Conservation (phyloP, 768 basidiomycete species). For the Lentinula raphanica region DNA sequence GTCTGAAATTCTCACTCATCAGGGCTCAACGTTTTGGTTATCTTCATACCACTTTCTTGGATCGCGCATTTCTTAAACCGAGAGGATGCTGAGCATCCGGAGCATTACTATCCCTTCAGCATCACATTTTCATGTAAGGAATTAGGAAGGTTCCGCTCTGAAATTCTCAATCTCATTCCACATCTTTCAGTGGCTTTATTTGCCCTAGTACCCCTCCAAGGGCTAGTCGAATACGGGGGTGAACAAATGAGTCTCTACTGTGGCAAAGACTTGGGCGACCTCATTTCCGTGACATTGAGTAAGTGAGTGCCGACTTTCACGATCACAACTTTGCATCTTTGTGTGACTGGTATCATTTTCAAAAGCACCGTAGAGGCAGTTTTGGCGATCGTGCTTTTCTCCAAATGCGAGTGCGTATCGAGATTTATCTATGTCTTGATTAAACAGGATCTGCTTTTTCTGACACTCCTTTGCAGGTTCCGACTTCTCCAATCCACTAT, state of each 20-base stretch:
- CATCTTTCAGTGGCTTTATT: slow-evolving; percentile 51
- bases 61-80: slow-evolving; percentile 37
- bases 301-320: too few species aligned
- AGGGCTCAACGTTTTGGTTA: slow-evolving; percentile 58
- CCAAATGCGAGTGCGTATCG: slow-evolving; percentile 64
- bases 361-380: slow-evolving; percentile 63
- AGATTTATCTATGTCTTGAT: too few species aligned
- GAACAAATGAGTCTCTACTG: slow-evolving; percentile 38
- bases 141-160: too few species aligned
- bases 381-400: slow-evolving; percentile 58
- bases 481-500: neutral
- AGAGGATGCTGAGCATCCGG: neutral
- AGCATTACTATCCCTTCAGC: slow-evolving; percentile 25
- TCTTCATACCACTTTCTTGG: slow-evolving; percentile 60
- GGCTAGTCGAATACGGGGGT: slow-evolving; percentile 56
- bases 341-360: too few species aligned
- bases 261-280: slow-evolving; percentile 60
- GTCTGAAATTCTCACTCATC: neutral
- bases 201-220: slow-evolving; percentile 59
- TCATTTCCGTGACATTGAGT: slow-evolving; percentile 59
- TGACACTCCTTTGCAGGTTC: neutral
- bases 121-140: slow-evolving; percentile 38
- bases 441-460: slow-evolving; percentile 25
- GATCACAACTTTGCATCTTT: too few species aligned
- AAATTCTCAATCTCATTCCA: neutral